Evolutionary conservation across 1,284 basidiomycete genomes (phyloP), one percentile per base, ranked within the genome.

Genomic region (Puccinia hordei): DNA sequence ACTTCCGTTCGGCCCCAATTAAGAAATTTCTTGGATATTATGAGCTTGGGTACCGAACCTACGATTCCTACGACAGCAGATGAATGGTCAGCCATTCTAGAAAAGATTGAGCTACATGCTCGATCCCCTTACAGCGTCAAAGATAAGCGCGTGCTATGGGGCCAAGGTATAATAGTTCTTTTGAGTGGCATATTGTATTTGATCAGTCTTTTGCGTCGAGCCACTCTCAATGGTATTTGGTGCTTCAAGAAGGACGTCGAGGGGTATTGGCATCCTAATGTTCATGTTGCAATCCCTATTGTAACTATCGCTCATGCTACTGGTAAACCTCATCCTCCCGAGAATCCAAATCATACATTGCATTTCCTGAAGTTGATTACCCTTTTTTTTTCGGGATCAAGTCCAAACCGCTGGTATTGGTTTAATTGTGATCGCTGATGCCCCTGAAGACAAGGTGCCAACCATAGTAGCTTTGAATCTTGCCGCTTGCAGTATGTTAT

Each of bases 231-330:
- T 44, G 76, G 76, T 35, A 38, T 78, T 12, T 78, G 76, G 76
- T 78, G 76, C 66, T 49, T 78, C 49, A 78, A 71, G 66, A 68
- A 53, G 68, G 76, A 78, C 51, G 65, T 69, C n/a, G 76, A 78
- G 65, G 76, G 76, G 12, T 78, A 78, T 22, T 78, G 76, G 76
- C 76, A 66, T 55, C 76, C 76, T 17, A 78, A 78, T 55, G 65
- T 78, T 17, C 76, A 78, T 71, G 76, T 78, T 57, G 76, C 76
- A 35, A 78, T 78, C 24, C 76, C 76, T 10, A 24, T 78, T 13
- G 66, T 78, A 22, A 78, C 76, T 12, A 78, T 78, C 22, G 53
- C 51, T 10, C 63, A 78, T 46, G 76, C 76, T 41, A 53, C 66
- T 33, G 55, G 76, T 78, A n/a, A 57, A 66, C 38, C 15, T n/a